A percentile compares a stretch with the other conserved stretches of the same genome.
phyloP scores from a whole-genome alignment of 768 basidiomycete genomes.

The Lanmaoa pseudosensibilis region DNA sequence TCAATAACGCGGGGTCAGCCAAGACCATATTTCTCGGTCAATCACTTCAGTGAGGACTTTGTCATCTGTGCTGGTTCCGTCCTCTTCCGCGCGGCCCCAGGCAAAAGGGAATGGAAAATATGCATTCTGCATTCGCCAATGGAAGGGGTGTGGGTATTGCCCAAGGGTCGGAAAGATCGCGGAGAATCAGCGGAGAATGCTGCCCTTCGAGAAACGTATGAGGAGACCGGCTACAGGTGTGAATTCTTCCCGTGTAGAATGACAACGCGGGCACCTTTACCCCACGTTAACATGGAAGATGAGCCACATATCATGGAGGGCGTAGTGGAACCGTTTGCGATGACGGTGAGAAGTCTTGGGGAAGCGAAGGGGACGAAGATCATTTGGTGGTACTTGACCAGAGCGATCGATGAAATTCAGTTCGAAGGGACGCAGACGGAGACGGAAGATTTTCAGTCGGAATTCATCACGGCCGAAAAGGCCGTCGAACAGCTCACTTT shows the following conservation, averaged over 20 bases:
- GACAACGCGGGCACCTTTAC: constrained; percentile 44
- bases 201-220: constrained; percentile 62
- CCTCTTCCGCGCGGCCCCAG: constrained; percentile 10
- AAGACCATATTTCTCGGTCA: background rate
- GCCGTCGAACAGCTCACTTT: constrained; percentile 41
- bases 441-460: constrained; percentile 42
- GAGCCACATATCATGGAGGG: constrained; percentile 17
- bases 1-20: background rate
- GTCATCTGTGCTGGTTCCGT: constrained; percentile 16
- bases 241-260: constrained; percentile 48
- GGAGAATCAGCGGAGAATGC: constrained; percentile 51
- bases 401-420: constrained; percentile 35
- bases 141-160: constrained; percentile 39
- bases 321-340: constrained; percentile 37
- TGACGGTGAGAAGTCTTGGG: constrained; percentile 27
- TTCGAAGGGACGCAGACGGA: constrained; percentile 45
- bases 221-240: constrained; percentile 53
- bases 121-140: constrained; percentile 17
- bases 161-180: constrained; percentile 63
- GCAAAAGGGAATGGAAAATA: constrained; percentile 9
- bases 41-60: constrained; percentile 19
- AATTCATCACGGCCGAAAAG: constrained; percentile 36
- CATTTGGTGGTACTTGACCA: constrained; percentile 25
- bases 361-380: constrained; percentile 18
- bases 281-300: constrained; percentile 40